Percentiles rank a stretch among this genome's conserved stretches.
phyloP scores from a whole-genome alignment of 352 stramenopile species.

The Elongisporangium senticosum region DNA sequence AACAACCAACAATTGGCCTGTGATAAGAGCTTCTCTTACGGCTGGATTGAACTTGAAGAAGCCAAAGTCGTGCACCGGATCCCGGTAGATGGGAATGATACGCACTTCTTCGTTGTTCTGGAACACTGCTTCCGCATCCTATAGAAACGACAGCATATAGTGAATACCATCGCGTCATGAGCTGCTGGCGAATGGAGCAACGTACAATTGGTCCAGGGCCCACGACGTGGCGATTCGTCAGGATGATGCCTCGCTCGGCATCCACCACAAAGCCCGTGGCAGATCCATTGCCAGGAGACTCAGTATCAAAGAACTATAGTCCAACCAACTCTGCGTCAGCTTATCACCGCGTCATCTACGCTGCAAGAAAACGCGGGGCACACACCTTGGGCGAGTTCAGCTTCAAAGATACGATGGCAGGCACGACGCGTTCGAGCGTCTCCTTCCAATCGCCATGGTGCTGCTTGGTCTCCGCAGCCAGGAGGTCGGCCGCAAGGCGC shows the following conservation, averaged over 20 bases:
- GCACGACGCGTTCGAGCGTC: constrained; percentile 80
- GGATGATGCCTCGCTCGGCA: constrained; percentile 86
- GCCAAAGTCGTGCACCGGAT: constrained; percentile 92
- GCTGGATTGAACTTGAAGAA: constrained; percentile 88
- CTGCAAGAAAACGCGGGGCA: neutral
- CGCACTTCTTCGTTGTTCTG: constrained; percentile 93
- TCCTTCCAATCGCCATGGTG: constrained; percentile 75
- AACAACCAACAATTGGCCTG: neutral
- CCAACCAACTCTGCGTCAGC: constrained; percentile 7
- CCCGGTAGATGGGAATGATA: constrained; percentile 88
- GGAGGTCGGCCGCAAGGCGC: constrained; percentile 55
- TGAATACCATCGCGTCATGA: constrained; percentile 4
- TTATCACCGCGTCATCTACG: neutral
- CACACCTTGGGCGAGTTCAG: constrained; percentile 81
- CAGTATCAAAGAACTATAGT: constrained; percentile 90
- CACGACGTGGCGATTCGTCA: constrained; percentile 92
- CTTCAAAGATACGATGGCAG: constrained; percentile 85
- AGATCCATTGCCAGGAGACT: constrained; percentile 81
- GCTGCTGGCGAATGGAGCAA: neutral
- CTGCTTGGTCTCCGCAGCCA: constrained; percentile 61
- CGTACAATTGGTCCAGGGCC: constrained; percentile 78
- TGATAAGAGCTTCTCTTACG: constrained; percentile 16
- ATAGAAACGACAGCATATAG: constrained; percentile 4
- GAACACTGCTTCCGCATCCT: constrained; percentile 89
- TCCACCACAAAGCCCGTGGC: constrained; percentile 93